Percentiles rank a stretch among this genome's conserved stretches.
These are phyloP conservation scores for Annulohypoxylon nitens DNA, from an alignment of 495 filamentous ascomycete species.

Conservation along the genomic window DNA sequence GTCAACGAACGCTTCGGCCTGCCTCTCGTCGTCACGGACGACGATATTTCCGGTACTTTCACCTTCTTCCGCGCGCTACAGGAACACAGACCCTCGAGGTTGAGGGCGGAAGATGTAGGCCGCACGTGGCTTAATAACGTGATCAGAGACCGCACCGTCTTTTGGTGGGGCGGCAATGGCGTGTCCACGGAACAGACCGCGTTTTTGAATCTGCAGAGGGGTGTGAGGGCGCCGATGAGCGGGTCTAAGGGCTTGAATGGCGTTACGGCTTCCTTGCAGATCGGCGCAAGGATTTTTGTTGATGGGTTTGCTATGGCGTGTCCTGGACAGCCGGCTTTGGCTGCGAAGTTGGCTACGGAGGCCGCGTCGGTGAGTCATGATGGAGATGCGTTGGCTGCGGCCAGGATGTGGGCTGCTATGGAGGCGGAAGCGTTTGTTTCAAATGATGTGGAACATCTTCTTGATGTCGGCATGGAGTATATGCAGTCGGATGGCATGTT, in stretches of 20 bases:
- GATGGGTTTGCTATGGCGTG: constrained; percentile 50
- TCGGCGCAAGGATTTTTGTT: constrained; percentile 53
- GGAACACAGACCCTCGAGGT: constrained; percentile 37
- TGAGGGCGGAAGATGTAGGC: constrained; percentile 41
- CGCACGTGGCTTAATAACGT: constrained; percentile 53
- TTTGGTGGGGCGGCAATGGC: constrained; percentile 55
- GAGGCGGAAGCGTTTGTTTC: constrained; percentile 51
- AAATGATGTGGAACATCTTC: constrained; percentile 43
- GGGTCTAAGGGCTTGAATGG: constrained; percentile 48
- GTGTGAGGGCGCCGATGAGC: constrained; percentile 48
- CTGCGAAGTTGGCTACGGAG: constrained; percentile 42
- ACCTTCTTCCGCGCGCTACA: constrained; percentile 50
- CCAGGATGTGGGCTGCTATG: constrained; percentile 53
- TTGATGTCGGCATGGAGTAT: constrained; percentile 46
- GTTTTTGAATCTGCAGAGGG: constrained; percentile 48
- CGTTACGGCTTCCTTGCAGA: constrained; percentile 49
- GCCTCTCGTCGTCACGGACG: constrained; percentile 51
- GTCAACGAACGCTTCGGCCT: constrained; percentile 46
- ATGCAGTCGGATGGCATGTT: constrained; percentile 40
- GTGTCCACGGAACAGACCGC: constrained; percentile 54
- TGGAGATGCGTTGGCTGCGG: constrained; percentile 50
- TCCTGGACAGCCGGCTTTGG: constrained; percentile 42
- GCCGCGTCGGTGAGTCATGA: constrained; percentile 52
- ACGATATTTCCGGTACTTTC: constrained; percentile 53
- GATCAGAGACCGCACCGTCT: constrained; percentile 45